Evolutionary conservation across 495 filamentous ascomycete species (phyloP), one percentile per base, ranked within the genome.

Genomic region (Amphirosellinia nigrospora): DNA sequence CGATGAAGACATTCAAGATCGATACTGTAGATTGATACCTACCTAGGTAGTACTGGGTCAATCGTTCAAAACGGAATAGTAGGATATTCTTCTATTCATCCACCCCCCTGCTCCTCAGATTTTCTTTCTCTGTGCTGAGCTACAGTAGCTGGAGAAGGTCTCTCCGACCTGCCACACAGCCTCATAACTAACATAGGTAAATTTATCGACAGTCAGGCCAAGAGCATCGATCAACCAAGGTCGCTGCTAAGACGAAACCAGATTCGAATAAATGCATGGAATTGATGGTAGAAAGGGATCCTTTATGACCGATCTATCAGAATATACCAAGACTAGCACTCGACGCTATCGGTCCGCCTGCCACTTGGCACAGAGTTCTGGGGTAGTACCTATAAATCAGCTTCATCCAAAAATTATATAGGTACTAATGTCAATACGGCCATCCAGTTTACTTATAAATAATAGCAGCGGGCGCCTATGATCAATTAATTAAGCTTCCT

Each of bases 61-160:
- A 39, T 46, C 8, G 4, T 65, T 45, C 36, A 65, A 38, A 39
- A 16, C 21, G 63, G 63, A 23, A 53, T 65, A 64, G 43, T 48
- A 28, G 43, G 61, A 21, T 65, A 26, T 65, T 23, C 62, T 21
- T 53, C 30, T 39, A 19, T 15, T 46, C 50, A 56, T 56, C 32
- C 48, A 28, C 32, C 19, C 64, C 56, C 55, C 43, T 61, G 55
- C 30, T 36, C 66, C 0, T 46, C 53, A 4, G 19, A 38, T 68
- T 61, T 48, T 60, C 53, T 61, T 68, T 50, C 28, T 64, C 26
- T 63, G 23, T 26, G 60, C 39, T 59, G 52, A 32, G 64, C 45
- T 48, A 19, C 19, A n/a, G 19, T n/a, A 19, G 43, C 43, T 36
- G 34, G 34, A 36, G 34, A 36, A 36, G 34, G 7, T 36, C n/a